Evolutionary conservation across 192 early-diverging fungal species (phyloP).

Genomic region (Cladochytrium replicatum): DNA sequence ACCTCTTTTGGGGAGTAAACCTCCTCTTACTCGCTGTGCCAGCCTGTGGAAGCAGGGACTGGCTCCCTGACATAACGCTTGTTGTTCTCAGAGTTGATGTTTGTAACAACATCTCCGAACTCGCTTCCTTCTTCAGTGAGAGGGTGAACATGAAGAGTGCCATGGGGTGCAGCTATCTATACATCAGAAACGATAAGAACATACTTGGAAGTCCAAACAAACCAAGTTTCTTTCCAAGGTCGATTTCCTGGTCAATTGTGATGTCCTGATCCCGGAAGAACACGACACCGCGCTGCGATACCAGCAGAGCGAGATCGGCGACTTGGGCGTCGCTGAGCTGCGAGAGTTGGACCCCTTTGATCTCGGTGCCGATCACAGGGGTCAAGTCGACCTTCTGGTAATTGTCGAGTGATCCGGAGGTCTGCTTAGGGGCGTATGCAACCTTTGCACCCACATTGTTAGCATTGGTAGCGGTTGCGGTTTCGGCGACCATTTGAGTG

Average conservation of each 20-base stretch:
- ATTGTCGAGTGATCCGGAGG: no score
- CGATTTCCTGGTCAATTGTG: slow-evolving; percentile 42
- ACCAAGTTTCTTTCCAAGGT: no score
- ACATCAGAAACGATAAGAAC: no score
- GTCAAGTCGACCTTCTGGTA: no score
- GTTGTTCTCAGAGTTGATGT: slow-evolving; percentile 6
- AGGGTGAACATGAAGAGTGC: no score
- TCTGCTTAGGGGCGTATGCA: no score
- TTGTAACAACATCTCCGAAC: slow-evolving; percentile 4
- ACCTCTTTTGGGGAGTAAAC: no score
- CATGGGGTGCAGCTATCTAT: no score
- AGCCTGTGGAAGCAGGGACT: not conserved
- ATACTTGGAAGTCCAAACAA: no score
- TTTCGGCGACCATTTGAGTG: no score
- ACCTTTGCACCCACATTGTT: no score
- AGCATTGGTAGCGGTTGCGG: no score
- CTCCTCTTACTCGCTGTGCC: not conserved
- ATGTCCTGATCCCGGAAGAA: slow-evolving; percentile 61
- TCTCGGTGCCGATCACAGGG: slow-evolving; percentile 55
- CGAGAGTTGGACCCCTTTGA: slow-evolving; percentile 47
- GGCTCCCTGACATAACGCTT: not conserved
- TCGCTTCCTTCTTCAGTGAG: slow-evolving; percentile 5
- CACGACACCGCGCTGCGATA: slow-evolving; percentile 57
- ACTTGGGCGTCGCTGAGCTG: slow-evolving; percentile 49
- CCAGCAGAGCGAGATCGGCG: slow-evolving; percentile 51